Conservation (phyloP, 169 alveolate species). For the Babesia gibsoni region DNA sequence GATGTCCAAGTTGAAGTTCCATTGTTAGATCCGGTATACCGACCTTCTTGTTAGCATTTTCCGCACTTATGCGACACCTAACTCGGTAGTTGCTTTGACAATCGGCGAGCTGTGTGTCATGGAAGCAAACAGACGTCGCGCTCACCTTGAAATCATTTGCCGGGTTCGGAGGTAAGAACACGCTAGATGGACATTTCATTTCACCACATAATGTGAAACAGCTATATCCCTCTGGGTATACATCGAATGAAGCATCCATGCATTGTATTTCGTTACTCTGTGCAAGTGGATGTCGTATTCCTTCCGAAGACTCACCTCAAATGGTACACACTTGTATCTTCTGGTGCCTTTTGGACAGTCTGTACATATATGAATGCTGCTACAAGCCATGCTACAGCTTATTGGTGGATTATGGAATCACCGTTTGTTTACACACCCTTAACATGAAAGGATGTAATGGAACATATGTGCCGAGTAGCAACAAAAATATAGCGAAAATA, state of each 20-base stretch:
- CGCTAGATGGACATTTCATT: slow-evolving; percentile 45
- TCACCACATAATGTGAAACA: slow-evolving; percentile 61
- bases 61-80: slow-evolving; percentile 35
- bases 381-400: too few species aligned
- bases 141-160: slow-evolving; percentile 57
- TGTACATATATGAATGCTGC: not conserved
- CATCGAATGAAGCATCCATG: slow-evolving; percentile 41
- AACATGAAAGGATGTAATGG: too few species aligned
- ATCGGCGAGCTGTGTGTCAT: slow-evolving; percentile 45
- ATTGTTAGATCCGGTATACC: slow-evolving; percentile 48
- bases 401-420: too few species aligned
- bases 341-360: slow-evolving; percentile 31
- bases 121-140: not conserved
- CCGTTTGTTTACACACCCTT: too few species aligned
- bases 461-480: too few species aligned
- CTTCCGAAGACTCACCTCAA: slow-evolving; percentile 22
- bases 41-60: slow-evolving; percentile 20
- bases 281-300: not conserved
- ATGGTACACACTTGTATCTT: slow-evolving; percentile 45
- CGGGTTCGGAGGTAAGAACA: slow-evolving; percentile 28
- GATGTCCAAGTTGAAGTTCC: slow-evolving; percentile 32
- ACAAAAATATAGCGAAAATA: not conserved
- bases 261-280: slow-evolving; percentile 60
- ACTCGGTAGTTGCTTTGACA: slow-evolving; percentile 57
- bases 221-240: slow-evolving; percentile 49